Evolutionary conservation across 1,284 basidiomycete species (phyloP), one percentile per base, ranked within the genome.

Genomic region (Leccinum fuscescens): DNA sequence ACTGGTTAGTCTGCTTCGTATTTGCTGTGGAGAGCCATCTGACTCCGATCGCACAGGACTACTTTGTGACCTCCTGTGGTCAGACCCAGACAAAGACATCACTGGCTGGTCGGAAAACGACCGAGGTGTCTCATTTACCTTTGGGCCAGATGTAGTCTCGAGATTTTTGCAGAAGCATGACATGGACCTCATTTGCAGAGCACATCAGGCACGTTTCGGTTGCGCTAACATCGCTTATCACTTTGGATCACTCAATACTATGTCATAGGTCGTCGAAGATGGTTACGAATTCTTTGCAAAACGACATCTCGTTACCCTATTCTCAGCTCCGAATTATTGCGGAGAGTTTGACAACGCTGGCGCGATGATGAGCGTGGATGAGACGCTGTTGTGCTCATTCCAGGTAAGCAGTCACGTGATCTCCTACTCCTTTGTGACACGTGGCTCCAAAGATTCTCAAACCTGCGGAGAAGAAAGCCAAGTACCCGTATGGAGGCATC

Each of bases 61-160:
- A 59, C 86, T 99, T 52, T 98, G 95, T 76, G 96, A 99, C 78
- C 83, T 99, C 62, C 81, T 99, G 68, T 99, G 96, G 96, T 98
- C 96, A 61, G 96, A 99, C 80, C 96, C 96, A 49, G 96, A 98
- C 82, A 98, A 99, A 79, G 96, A 98, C 74, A 98, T 98, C 71
- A 96, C 95, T 29, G 96, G 96, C 9, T 99, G 96, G 96, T 96
- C 93, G 74, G 96, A 99, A 81, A 99, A 99, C 76, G 96, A 99
- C 76, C 87, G 96, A 75, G 96, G 96, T 67, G 96, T 99, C 55
- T 98, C 94, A 52, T 96, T 95, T 77, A 96, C 93, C n/a, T 99
- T 98, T 77, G 96, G 96, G 9, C 95, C 96, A 35, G 96, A 98
- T 73, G 96, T 99, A 49, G 96, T 99, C 56, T 95, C 94, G 63